Evolutionary conservation across 257 asterid species (phyloP).

Genomic region (Mentha longifolia): DNA sequence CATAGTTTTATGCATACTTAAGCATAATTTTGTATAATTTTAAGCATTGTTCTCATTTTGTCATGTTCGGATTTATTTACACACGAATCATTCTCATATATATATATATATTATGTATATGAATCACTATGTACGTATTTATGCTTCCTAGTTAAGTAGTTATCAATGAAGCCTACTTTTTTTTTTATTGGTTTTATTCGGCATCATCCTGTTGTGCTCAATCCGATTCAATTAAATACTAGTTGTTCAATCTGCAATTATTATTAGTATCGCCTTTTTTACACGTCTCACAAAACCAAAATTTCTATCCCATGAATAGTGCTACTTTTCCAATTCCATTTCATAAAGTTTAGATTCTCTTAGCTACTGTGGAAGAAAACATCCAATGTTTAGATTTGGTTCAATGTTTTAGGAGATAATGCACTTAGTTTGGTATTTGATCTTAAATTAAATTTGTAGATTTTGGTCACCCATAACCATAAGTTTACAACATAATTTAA

Average conservation of each 20-base stretch:
- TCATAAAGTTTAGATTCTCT: not conserved
- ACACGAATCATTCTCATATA: too few species aligned
- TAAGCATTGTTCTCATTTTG: too few species aligned
- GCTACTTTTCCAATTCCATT: constrained; percentile 20
- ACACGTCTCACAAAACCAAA: constrained; percentile 2
- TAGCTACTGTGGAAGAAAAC: not conserved
- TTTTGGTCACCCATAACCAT: not conserved
- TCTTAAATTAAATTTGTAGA: not conserved
- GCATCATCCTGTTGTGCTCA: not conserved
- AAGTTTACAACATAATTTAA: not conserved
- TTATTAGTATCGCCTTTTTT: not conserved
- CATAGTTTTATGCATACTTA: too few species aligned
- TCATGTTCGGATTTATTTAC: too few species aligned
- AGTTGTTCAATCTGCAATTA: not conserved
- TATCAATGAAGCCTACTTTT: not conserved
- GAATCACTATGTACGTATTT: too few species aligned
- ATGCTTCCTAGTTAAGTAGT: not conserved
- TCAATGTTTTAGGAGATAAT: not conserved
- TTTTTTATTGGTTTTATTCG: not conserved
- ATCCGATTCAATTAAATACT: too few species aligned
- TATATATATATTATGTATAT: too few species aligned
- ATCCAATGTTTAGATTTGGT: not conserved
- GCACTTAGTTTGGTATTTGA: not conserved
- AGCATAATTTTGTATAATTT: too few species aligned
- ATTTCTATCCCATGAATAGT: constrained; percentile 18